Conservation (phyloP, 208 protist species). For the Porcisia hertigi region DNA sequence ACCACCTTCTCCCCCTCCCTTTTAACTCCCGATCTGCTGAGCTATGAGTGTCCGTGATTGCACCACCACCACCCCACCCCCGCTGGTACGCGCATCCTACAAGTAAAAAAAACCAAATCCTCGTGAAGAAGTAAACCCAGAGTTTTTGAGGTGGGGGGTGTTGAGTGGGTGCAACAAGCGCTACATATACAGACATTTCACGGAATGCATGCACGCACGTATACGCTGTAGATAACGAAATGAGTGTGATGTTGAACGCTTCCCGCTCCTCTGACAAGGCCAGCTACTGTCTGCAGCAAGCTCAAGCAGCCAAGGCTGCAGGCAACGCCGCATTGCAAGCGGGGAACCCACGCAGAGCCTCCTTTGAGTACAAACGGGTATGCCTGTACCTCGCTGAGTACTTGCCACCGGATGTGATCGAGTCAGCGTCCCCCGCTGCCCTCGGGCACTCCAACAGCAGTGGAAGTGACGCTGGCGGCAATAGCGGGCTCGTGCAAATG, state of each 20-base stretch:
- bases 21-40: too few species aligned
- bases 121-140: too few species aligned
- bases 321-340: constrained; percentile 52
- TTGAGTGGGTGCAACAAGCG: too few species aligned
- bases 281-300: constrained; percentile 26
- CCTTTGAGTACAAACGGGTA: constrained; percentile 76
- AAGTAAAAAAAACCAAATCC: too few species aligned
- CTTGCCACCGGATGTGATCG: constrained; percentile 28
- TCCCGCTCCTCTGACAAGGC: not conserved
- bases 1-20: too few species aligned
- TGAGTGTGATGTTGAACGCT: not conserved
- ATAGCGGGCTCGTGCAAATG: constrained; percentile 21
- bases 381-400: constrained; percentile 69
- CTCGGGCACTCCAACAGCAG: not conserved
- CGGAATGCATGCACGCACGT: not conserved
- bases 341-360: constrained; percentile 38
- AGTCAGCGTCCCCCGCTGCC: not conserved
- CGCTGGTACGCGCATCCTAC: too few species aligned
- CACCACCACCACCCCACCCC: too few species aligned
- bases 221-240: not conserved
- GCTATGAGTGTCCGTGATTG: too few species aligned
- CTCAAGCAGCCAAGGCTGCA: constrained; percentile 47
- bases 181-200: not conserved
- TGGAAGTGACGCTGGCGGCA: not conserved
- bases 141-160: too few species aligned